Conservation (phyloP, 306 rosid species). For the Ziziphus jujuba region DNA sequence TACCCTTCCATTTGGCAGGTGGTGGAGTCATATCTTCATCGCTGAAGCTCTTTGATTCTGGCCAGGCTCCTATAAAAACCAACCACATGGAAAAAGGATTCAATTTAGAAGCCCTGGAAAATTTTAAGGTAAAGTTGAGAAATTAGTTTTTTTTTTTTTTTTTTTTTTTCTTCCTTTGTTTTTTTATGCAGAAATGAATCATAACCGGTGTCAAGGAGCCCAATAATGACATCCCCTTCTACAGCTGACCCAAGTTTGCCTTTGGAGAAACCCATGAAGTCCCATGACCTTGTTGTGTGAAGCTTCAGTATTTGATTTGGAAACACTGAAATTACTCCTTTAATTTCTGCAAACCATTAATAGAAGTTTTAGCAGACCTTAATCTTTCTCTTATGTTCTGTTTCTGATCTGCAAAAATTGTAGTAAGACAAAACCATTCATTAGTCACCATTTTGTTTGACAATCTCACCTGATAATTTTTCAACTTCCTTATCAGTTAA, state of each 20-base stretch:
- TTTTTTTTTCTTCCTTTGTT: too few species aligned
- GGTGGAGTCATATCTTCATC: slow-evolving; percentile 26
- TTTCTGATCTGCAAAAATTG: background rate
- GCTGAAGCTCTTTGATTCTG: slow-evolving; percentile 37
- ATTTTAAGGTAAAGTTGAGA: background rate
- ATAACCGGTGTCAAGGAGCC: slow-evolving; percentile 33
- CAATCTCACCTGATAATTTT: slow-evolving; percentile 20
- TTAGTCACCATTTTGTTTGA: background rate
- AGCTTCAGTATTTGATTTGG: slow-evolving; percentile 32
- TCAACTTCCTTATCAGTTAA: slow-evolving; percentile 36
- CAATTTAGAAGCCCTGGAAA: background rate
- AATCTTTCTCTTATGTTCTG: background rate
- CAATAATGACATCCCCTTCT: slow-evolving; percentile 27
- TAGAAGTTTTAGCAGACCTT: background rate
- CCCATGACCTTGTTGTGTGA: slow-evolving; percentile 47
- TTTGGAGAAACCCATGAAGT: slow-evolving; percentile 28
- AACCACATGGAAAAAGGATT: background rate
- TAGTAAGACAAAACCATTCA: background rate
- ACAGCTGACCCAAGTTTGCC: slow-evolving; percentile 2
- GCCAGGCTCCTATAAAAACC: slow-evolving; percentile 37
- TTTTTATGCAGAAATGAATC: too few species aligned
- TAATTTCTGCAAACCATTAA: slow-evolving; percentile 20
- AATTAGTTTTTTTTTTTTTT: background rate
- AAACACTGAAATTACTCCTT: slow-evolving; percentile 36
- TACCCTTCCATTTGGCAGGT: slow-evolving; percentile 43